Conservation (phyloP, 257 asterid genomes). For the Cinchona pubescens region DNA sequence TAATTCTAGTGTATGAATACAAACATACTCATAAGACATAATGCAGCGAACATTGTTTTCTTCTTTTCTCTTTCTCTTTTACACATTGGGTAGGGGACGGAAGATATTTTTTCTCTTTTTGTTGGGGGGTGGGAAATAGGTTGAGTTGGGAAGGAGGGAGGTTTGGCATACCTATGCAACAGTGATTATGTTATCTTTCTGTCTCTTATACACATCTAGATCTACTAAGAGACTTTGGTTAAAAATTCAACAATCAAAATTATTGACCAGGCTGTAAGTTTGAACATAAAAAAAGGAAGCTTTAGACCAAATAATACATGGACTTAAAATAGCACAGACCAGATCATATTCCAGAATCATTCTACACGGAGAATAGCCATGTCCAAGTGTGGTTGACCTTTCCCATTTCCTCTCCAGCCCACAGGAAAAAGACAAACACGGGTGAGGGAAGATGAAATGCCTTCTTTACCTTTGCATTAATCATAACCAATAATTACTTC, state of each 20-base stretch:
- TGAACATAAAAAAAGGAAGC: not conserved
- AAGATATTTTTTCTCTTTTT: not conserved
- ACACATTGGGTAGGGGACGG: not conserved
- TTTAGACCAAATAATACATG: not conserved
- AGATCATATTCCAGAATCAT: not conserved
- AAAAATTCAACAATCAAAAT: not conserved
- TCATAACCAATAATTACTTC: conserved; percentile 17
- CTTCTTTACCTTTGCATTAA: not conserved
- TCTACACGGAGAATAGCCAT: not conserved
- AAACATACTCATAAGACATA: not conserved
- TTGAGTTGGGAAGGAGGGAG: not conserved
- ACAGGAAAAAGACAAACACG: not conserved
- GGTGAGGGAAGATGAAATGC: conserved; percentile 8
- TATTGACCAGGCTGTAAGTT: too few relatives aligned
- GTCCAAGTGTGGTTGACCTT: not conserved
- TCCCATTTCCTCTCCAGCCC: not conserved
- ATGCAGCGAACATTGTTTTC: not conserved
- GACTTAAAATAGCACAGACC: conserved; percentile 1
- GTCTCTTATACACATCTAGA: too few relatives aligned
- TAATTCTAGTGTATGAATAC: not conserved
- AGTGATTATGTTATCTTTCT: too few relatives aligned
- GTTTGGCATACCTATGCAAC: not conserved
- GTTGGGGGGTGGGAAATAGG: not conserved
- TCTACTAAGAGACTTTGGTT: not conserved
- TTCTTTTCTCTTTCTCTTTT: not conserved